Percentiles rank a stretch among this genome's conserved stretches.
Evolutionary conservation across 73 alveolate genomes (phyloP).

Genomic region (Paramecium sexaurelia): DNA sequence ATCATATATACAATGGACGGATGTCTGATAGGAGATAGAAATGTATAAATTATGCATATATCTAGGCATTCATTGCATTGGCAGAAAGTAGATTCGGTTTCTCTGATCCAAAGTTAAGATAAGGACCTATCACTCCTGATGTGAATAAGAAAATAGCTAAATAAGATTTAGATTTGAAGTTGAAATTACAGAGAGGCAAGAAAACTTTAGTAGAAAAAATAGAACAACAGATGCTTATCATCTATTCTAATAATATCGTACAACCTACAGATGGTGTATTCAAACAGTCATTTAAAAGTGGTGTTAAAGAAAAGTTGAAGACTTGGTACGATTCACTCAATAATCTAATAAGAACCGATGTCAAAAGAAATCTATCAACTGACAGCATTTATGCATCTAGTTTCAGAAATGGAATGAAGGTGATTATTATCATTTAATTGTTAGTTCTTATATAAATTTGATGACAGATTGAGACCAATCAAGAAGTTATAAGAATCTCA

Average conservation of each 20-base stretch:
- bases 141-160: constrained; percentile 54
- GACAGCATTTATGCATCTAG: not conserved
- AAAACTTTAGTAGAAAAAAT: not conserved
- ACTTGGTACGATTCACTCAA: not conserved
- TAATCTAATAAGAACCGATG: not conserved
- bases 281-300: constrained; percentile 16
- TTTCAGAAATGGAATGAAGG: constrained; percentile 47
- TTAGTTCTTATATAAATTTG: constrained; percentile 25
- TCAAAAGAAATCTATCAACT: not conserved
- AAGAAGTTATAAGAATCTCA: not conserved
- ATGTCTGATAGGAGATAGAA: constrained; percentile 47
- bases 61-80: constrained; percentile 33
- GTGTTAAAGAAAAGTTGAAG: not conserved
- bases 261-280: constrained; percentile 38
- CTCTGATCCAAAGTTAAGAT: constrained; percentile 41
- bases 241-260: not conserved
- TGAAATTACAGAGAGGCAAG: constrained; percentile 8
- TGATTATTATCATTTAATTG: not conserved
- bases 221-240: constrained; percentile 33
- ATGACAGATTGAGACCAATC: constrained; percentile 29
- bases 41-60: not conserved
- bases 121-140: constrained; percentile 57
- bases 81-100: constrained; percentile 56
- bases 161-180: constrained; percentile 26
- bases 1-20: constrained; percentile 52